Conservation (phyloP, 2,329 filamentous ascomycete genomes). For the Talaromyces pinophilus region DNA sequence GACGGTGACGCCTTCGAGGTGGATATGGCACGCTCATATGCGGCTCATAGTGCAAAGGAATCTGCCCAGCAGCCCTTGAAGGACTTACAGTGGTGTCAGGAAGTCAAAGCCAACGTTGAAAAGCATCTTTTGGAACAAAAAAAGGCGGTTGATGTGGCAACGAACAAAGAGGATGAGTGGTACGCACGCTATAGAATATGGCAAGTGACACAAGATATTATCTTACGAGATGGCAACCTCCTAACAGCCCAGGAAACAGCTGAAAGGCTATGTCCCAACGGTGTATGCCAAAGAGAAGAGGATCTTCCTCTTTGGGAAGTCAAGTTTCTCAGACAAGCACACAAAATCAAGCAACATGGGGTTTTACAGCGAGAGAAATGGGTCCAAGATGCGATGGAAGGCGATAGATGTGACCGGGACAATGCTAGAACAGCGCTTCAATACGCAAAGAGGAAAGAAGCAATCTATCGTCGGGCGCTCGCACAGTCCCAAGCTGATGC, state of each 20-base stretch:
- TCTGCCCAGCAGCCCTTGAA: neutral
- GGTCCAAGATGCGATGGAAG: neutral
- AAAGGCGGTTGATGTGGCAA: neutral
- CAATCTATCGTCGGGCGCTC: neutral
- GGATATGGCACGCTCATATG: constrained; percentile 19
- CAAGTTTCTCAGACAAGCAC: neutral
- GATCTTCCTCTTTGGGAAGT: neutral
- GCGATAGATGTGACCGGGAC: neutral
- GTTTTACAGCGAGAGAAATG: neutral
- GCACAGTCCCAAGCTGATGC: neutral
- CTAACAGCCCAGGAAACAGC: neutral
- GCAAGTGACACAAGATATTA: neutral
- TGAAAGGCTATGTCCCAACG: neutral
- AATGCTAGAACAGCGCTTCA: no score
- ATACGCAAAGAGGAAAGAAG: neutral
- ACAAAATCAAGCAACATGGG: neutral
- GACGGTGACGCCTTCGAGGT: constrained; percentile 27
- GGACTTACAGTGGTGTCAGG: neutral
- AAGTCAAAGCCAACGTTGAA: neutral
- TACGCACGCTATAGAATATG: neutral
- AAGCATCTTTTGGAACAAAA: neutral
- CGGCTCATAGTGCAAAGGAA: neutral
- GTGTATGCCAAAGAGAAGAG: neutral
- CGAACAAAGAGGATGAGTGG: neutral
- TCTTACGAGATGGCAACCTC: neutral